A percentile compares a stretch with the other conserved stretches of the same genome.
These are phyloP conservation scores for Neonectria punicea DNA, from an alignment of 2,329 filamentous ascomycete species.

Conservation along the genomic window DNA sequence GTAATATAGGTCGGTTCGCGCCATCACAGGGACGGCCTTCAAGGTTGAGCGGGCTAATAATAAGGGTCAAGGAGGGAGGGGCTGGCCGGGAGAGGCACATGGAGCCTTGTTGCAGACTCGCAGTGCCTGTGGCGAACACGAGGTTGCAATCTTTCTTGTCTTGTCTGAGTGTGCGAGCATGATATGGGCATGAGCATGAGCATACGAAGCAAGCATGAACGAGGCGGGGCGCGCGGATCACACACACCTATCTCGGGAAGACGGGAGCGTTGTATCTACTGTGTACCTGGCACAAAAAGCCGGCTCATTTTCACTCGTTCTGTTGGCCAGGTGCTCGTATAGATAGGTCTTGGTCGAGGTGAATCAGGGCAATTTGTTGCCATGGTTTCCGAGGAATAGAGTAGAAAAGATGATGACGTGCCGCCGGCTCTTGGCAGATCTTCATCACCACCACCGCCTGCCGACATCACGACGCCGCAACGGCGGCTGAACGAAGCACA, in stretches of 20 bases:
- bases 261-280: not conserved
- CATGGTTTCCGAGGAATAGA: not conserved
- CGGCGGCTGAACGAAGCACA: not conserved
- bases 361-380: slow-evolving; percentile 11
- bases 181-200: not conserved
- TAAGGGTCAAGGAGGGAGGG: not conserved
- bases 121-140: slow-evolving; percentile 12
- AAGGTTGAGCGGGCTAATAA: not conserved
- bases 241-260: not conserved
- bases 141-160: slow-evolving; percentile 15
- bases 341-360: not conserved
- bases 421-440: not conserved
- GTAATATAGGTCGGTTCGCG: not conserved
- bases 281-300: not conserved
- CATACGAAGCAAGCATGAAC: slow-evolving; percentile 4
- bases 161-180: not conserved
- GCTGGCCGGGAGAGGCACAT: slow-evolving; percentile 7
- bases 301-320: not conserved
- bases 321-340: not conserved
- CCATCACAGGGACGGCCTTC: slow-evolving; percentile 2
- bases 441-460: not conserved
- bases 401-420: not conserved
- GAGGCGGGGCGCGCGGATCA: slow-evolving; percentile 6
- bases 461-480: not conserved
- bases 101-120: not conserved